These are phyloP conservation scores for Blastobotrys persicus DNA, from an alignment of 1,139 yeast genomes.

Conservation along the genomic window DNA sequence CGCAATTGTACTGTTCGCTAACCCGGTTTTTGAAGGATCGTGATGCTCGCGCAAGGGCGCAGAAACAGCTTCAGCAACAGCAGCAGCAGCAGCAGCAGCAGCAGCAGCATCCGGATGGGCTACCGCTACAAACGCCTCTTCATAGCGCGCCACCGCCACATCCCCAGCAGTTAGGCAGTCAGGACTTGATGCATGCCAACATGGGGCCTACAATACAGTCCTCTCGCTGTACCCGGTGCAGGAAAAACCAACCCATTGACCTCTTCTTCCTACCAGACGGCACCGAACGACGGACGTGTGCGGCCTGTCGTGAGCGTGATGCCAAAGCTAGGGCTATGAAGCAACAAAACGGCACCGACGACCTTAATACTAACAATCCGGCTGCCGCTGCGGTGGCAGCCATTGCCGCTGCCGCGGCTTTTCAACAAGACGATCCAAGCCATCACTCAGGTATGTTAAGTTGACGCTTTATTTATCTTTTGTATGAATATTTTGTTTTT, in stretches of 20 bases:
- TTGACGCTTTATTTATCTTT: not conserved
- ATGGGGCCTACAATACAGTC: not conserved
- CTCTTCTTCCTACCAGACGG: conserved; percentile 7
- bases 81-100: conserved; percentile 2
- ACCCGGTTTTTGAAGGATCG: conserved; percentile 1
- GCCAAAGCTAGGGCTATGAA: conserved; percentile 7
- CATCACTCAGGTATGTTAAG: not conserved
- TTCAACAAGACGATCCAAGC: not conserved
- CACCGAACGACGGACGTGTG: conserved; percentile 5
- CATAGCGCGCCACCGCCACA: not conserved
- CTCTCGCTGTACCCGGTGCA: conserved; percentile 5
- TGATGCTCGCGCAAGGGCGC: conserved; percentile 10
- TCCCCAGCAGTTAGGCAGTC: no score
- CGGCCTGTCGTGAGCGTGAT: conserved; percentile 4
- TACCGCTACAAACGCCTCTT: not conserved
- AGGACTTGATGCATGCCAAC: conserved; percentile 1
- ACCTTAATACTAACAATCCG: not conserved
- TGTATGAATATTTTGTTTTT: not conserved
- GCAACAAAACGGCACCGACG: conserved; percentile 3
- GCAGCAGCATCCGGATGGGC: not conserved
- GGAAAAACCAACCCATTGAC: conserved; percentile 5
- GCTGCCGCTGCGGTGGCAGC: conserved; percentile 6
- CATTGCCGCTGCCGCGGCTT: conserved; percentile 2
- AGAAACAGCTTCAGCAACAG: conserved; percentile 4
- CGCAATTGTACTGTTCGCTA: not conserved